phyloP scores from a whole-genome alignment of 2,329 filamentous ascomycete genomes.

The Monilinia fructigena region DNA sequence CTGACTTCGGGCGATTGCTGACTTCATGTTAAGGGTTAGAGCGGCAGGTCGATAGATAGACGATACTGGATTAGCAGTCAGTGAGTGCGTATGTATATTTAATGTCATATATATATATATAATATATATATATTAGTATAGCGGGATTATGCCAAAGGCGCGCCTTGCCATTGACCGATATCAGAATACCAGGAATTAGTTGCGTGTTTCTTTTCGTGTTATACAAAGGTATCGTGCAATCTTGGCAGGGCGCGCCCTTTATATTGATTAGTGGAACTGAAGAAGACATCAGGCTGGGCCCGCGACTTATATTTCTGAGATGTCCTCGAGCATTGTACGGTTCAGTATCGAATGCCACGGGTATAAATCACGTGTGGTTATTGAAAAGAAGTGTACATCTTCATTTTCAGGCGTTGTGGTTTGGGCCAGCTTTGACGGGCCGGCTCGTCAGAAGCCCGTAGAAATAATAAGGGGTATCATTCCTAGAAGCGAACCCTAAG shows the following conservation, averaged over 20 bases:
- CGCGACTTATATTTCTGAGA: background rate
- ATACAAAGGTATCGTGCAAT: background rate
- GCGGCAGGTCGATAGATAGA: background rate
- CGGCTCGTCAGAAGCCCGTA: background rate
- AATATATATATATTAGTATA: background rate
- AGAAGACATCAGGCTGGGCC: background rate
- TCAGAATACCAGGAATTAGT: background rate
- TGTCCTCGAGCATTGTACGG: background rate
- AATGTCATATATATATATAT: background rate
- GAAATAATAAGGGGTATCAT: background rate
- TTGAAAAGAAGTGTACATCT: background rate
- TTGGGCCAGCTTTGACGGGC: background rate
- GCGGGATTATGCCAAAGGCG: too few relatives aligned
- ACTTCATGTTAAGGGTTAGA: background rate
- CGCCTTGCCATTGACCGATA: background rate
- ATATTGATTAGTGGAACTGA: background rate
- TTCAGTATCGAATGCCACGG: background rate
- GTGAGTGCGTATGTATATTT: background rate
- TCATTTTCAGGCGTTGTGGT: background rate
- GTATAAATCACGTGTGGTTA: background rate
- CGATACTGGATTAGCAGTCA: background rate
- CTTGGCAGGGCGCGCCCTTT: slow-evolving; percentile 4
- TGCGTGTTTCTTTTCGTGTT: background rate
- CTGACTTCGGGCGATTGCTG: slow-evolving; percentile 6
- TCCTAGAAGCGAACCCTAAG: background rate